A percentile compares a stretch with the other conserved stretches of the same genome.
Evolutionary conservation across 78 protist genomes (phyloP).

Genomic region (Dictyostelium firmibasis): DNA sequence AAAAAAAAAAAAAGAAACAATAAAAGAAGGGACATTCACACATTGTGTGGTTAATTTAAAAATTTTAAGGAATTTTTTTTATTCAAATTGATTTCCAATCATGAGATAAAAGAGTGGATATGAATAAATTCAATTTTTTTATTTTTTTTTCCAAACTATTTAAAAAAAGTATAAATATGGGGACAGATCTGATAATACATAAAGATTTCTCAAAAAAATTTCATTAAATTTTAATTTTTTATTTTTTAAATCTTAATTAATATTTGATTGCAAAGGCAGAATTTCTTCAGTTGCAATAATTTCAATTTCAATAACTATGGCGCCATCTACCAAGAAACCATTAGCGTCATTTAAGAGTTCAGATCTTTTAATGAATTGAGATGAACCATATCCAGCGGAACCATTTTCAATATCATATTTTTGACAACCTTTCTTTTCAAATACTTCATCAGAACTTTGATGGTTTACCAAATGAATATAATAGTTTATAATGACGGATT

Average conservation of each 20-base stretch:
- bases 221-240: no score
- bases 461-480: not conserved
- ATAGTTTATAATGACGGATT: not conserved
- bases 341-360: not conserved
- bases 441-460: not conserved
- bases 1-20: not conserved
- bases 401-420: not conserved
- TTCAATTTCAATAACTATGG: not conserved
- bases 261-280: not conserved
- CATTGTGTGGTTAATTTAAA: no score
- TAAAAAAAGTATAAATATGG: no score
- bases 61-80: no score
- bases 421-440: not conserved
- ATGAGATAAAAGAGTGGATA: no score
- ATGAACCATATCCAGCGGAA: not conserved
- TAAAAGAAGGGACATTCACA: no score
- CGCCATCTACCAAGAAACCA: not conserved
- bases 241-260: not conserved
- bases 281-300: not conserved
- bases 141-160: no score
- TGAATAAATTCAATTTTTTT: no score
- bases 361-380: not conserved
- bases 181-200: no score
- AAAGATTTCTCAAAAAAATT: not conserved
- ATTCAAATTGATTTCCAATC: no score